Evolutionary conservation across 768 basidiomycete species (phyloP), one percentile per base, ranked within the genome.

Genomic region (Panus rudis): DNA sequence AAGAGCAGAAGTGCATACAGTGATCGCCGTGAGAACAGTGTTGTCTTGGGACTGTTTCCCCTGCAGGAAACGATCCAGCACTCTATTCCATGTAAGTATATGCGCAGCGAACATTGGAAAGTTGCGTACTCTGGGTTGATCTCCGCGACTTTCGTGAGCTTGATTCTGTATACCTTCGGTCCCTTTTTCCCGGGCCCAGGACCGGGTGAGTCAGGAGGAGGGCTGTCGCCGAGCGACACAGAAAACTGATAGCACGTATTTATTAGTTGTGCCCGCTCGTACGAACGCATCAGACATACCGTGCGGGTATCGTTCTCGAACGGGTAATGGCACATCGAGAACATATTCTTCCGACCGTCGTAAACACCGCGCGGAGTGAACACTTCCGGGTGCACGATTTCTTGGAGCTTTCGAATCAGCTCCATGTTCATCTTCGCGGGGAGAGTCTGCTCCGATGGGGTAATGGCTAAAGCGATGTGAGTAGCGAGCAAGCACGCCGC

Each of bases 301-400:
- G 79, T 82, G 48, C 72, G 70, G 6, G 66, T 68, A 28, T 47
- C 55, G 16, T 69, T 69, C 22, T 74, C 76, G 28, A 91, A 78
- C 0, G 79, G 75, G 7, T 89, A 67, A 44, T 73, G 69, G 28
- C 73, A 68, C 12, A 76, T 63, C 19, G 81, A 69, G 52, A 85
- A 91, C 37, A 80, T 59, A 48, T 89, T 90, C 61, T 88, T 90
- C 31, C 84, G 71, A 0, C 87, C 87, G 45, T 90, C 88, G 47
- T 88, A 90, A 2, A 77, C 86, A 14, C 71, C 81, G 12, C 71
- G 76, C 8, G 84, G 85, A 3, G 76, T 84, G 55, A 91, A 91
- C 17, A 84, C 65, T n/a, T 72, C 62, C 0, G 77, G 78, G 1
- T 78, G 76, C 4, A 73, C 68, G 0, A 64, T 57, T 4, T 64